A percentile compares a stretch with the other conserved stretches of the same genome.
Conservation (phyloP, 1,284 basidiomycete genomes). For the Entoloma clypeatum region DNA sequence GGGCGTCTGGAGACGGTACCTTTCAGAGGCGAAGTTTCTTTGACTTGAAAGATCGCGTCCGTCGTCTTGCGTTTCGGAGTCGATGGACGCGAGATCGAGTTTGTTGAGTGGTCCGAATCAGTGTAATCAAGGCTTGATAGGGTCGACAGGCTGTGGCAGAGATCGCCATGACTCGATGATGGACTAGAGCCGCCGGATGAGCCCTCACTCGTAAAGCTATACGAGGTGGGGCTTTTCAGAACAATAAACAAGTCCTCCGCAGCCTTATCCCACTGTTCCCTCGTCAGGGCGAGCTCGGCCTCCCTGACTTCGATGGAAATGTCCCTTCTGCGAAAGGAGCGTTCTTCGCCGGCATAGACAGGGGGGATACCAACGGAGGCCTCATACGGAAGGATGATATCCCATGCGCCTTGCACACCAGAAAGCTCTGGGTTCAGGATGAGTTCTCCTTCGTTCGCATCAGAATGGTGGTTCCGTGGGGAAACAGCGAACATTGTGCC, state of each 20-base stretch:
- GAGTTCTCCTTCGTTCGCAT: constrained; percentile 21
- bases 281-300: constrained; percentile 23
- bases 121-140: constrained; percentile 33
- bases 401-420: constrained; percentile 30
- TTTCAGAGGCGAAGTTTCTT: constrained; percentile 27
- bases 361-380: constrained; percentile 33
- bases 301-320: constrained; percentile 24
- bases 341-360: constrained; percentile 15
- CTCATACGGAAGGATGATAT: constrained; percentile 33
- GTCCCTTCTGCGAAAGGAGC: background rate
- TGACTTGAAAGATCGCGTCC: constrained; percentile 29
- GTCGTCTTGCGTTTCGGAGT: constrained; percentile 32
- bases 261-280: constrained; percentile 30
- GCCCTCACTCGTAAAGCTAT: constrained; percentile 3
- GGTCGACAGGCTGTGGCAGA: constrained; percentile 32
- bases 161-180: constrained; percentile 20
- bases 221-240: background rate
- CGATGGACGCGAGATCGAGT: constrained; percentile 33
- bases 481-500: constrained; percentile 6
- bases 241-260: constrained; percentile 28
- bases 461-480: constrained; percentile 6
- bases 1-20: constrained; percentile 30
- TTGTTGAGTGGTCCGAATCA: constrained; percentile 31
- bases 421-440: constrained; percentile 32
- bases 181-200: constrained; percentile 22